These are phyloP conservation scores for Apophysomyces sp. DNA, from an alignment of 371 early-diverging fungal genomes.

Conservation along the genomic window DNA sequence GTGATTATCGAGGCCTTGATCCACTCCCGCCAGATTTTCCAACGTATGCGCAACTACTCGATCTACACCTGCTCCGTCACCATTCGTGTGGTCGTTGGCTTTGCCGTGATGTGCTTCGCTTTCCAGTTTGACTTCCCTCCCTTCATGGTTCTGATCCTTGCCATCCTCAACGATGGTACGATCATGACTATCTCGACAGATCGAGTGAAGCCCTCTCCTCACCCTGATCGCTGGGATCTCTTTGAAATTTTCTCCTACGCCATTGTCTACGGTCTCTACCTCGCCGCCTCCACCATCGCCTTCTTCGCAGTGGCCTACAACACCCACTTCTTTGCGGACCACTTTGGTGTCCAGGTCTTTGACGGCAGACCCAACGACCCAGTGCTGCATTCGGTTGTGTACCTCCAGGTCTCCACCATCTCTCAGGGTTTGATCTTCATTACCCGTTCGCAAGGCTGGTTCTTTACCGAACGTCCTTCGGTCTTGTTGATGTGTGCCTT, in stretches of 20 bases:
- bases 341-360: conserved; percentile 36
- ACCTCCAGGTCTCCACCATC: conserved; percentile 55
- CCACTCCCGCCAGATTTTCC: conserved; percentile 71
- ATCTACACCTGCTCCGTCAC: conserved; percentile 66
- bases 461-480: conserved; percentile 54
- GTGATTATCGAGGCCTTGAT: conserved; percentile 71
- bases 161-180: conserved; percentile 64
- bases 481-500: conserved; percentile 46
- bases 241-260: conserved; percentile 60
- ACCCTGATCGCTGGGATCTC: conserved; percentile 61
- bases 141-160: conserved; percentile 64
- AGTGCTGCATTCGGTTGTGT: conserved; percentile 51
- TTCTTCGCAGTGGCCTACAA: conserved; percentile 50
- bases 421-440: conserved; percentile 57
- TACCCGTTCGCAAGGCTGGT: conserved; percentile 55
- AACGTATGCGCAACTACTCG: conserved; percentile 69
- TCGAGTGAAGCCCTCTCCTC: conserved; percentile 57
- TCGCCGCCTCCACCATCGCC: conserved; percentile 56
- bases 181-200: conserved; percentile 67
- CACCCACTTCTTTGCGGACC: conserved; percentile 46
- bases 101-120: conserved; percentile 57
- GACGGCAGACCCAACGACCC: conserved; percentile 33
- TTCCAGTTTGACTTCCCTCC: conserved; percentile 66
- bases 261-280: conserved; percentile 57
- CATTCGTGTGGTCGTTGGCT: conserved; percentile 65